Evolutionary conservation across 2,329 filamentous ascomycete species (phyloP).

Genomic region (Amesomyces nigricolor): DNA sequence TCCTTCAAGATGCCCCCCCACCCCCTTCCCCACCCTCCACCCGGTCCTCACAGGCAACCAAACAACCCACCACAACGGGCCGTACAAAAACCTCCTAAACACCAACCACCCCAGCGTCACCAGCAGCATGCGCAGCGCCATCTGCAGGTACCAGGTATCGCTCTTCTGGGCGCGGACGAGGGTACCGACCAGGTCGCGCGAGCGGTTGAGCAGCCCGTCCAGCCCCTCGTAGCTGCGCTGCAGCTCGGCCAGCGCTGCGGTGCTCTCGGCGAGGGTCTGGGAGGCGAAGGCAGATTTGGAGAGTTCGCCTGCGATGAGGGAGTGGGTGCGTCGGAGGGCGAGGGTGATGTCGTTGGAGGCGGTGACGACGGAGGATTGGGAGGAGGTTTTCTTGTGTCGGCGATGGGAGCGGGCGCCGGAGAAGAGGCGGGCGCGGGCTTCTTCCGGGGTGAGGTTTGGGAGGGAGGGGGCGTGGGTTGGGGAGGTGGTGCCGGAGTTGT

Average conservation of each 20-base stretch:
- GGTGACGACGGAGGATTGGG: conserved; percentile 65
- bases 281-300: conserved; percentile 83
- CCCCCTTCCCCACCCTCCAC: conserved; percentile 55
- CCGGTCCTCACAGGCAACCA: conserved; percentile 72
- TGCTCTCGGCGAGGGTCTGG: conserved; percentile 79
- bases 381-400: conserved; percentile 29
- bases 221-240: conserved; percentile 76
- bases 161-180: conserved; percentile 85
- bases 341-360: conserved; percentile 80
- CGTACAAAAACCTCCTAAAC: conserved; percentile 79
- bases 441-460: conserved; percentile 9
- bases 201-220: conserved; percentile 69
- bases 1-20: conserved; percentile 29
- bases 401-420: conserved; percentile 24
- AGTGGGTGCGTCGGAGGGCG: conserved; percentile 77
- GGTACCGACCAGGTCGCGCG: conserved; percentile 68
- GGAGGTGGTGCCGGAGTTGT: conserved; percentile 34
- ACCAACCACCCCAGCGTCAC: conserved; percentile 78
- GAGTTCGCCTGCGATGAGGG: conserved; percentile 79
- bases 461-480: not conserved
- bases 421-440: conserved; percentile 23
- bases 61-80: conserved; percentile 83
- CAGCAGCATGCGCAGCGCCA: conserved; percentile 75
- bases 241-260: conserved; percentile 72
- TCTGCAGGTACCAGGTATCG: conserved; percentile 96